Evolutionary conservation across 352 stramenopile species (phyloP), one percentile per base, ranked within the genome.

Genomic region (Globisporangium recalcitrans): DNA sequence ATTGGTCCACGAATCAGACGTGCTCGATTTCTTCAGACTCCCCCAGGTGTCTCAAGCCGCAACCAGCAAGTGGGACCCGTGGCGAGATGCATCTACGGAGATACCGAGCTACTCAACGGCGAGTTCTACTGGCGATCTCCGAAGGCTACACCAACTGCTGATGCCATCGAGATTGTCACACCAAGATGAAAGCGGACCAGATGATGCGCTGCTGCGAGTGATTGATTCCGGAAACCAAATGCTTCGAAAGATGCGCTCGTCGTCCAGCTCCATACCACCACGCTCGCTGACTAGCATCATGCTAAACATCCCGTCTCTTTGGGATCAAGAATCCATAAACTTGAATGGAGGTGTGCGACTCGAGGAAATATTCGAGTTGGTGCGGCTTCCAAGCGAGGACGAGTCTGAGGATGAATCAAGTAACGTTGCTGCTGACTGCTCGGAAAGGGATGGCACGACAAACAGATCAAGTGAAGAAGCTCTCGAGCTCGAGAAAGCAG

Each of bases 301-400:
- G 14, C 67, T 79, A 52, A 69, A 75, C 36, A 64, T 68, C 16
- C 65, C 70, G 19, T 62, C 31, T 9, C 36, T 83, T 10, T 83
- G 74, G 74, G 72, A 66, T 21, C 52, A 65, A 13, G 24, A 44
- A 11, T 14, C 42, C n/a, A 29, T 63, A 11, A 11, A 26, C 9
- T 36, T 52, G 26, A 51, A 21, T 26, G n/a, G 64, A 13, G n/a
- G 24, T 55, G n/a, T 47, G 22, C 51, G 66, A 55, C 26, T 59
- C 52, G 7, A 54, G 26, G 67, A 80, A 57, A 27, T 36, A 10
- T 36, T 64, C 31, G 47, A 49, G 24, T 64, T 55, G 62, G 34
- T 5, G 19, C 46, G 26, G 22, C 1, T 24, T 26, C 19, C 24
- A 38, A 32, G 14, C 3, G 10, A 42, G 4, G 27, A 56, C 7